Evolutionary conservation across 495 filamentous ascomycete species (phyloP), one percentile per base, ranked within the genome.

Genomic region (Amphirosellinia nigrospora): DNA sequence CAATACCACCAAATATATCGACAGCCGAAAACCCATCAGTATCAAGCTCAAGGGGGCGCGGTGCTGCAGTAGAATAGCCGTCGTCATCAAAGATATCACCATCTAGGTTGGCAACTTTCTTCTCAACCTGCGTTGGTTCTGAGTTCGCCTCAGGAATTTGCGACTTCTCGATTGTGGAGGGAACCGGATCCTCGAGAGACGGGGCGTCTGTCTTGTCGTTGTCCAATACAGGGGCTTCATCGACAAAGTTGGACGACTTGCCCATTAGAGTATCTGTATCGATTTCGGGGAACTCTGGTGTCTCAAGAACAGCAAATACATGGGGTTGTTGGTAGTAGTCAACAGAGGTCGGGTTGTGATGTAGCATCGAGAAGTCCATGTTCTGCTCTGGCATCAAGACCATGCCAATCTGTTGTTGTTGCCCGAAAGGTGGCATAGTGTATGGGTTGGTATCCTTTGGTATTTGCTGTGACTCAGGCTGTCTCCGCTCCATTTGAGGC

Each of bases 231-330:
- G 83, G 79, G 26, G 72, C 66, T 36, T 79, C 77, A 32, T 79
- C 74, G n/a, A 87, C 71, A 11, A 84, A 82, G 69, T 79, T 81
- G 10, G 85, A 83, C 1, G 85, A 78, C 82, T 96, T 95, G 71
- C 92, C 91, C 41, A 89, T 89, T 9, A 96, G 82, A 50, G 83
- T 73, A 53, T 85, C 83, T 0, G 84, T 77, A 66, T 94, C 90
- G 68, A 90, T 84, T 46, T 91, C 75, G 34, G 91, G 90, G 4
- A 90, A 86, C 70, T 91, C 85, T 13, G 93, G 92, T 21, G 96
- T 84, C 56, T 92, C 88, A 21, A 91, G 79, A n/a, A 97, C 89
- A 61, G 93, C 87, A 73, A 90, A 98, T 52, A 97, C 92, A 52
- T 90, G 88, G 13, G 92, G 87, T 72, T 92, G 87, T 72, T 92